These are phyloP conservation scores for Daldinia caldariorum DNA, from an alignment of 495 filamentous ascomycete species.

Conservation along the genomic window DNA sequence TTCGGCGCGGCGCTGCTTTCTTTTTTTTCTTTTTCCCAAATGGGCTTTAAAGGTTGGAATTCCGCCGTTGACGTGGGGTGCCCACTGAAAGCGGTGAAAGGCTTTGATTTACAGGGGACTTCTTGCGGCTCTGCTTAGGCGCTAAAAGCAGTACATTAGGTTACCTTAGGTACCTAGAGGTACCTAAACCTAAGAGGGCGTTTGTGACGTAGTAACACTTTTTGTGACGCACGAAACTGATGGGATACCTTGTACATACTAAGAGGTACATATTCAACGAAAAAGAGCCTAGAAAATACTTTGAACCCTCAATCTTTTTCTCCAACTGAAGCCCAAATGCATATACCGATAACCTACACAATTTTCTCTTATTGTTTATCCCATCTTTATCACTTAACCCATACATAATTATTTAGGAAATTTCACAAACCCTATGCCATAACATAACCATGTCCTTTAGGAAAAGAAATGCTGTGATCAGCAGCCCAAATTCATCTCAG, in stretches of 20 bases:
- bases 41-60: constrained; percentile 7
- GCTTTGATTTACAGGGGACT: constrained; percentile 30
- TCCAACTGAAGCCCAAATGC: not conserved
- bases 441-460: constrained; percentile 79
- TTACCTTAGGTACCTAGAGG: not conserved
- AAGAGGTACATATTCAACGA: not conserved
- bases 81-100: constrained; percentile 44
- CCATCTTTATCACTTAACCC: not conserved
- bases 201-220: not conserved
- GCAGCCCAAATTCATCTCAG: constrained; percentile 44
- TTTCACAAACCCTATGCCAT: constrained; percentile 38
- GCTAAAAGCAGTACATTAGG: no score
- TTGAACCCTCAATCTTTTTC: not conserved
- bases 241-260: no score
- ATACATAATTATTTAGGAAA: not conserved
- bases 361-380: not conserved
- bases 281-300: not conserved
- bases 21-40: constrained; percentile 12
- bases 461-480: constrained; percentile 81
- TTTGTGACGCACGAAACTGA: constrained; percentile 1
- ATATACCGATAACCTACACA: not conserved
- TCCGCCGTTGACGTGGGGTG: constrained; percentile 29
- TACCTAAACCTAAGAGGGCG: no score
- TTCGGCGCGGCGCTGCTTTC: not conserved
- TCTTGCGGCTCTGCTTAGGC: constrained; percentile 4